phyloP scores from a whole-genome alignment of 2,329 filamentous ascomycete genomes.

The Eurotiales sp. region DNA sequence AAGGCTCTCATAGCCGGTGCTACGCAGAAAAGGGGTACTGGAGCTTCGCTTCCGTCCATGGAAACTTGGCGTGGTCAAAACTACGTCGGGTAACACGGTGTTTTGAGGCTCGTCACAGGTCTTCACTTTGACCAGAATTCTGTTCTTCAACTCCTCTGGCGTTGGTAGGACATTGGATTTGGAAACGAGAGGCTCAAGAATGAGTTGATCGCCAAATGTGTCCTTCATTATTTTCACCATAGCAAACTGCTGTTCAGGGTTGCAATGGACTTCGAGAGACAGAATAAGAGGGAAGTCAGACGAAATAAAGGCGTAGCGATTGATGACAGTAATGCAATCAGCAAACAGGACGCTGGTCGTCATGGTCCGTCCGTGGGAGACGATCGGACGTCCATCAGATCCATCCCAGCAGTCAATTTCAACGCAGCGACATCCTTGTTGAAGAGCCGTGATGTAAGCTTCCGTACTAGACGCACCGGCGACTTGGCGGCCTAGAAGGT shows the following conservation, averaged over 20 bases:
- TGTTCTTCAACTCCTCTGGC: conserved; percentile 77
- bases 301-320: conserved; percentile 86
- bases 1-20: conserved; percentile 57
- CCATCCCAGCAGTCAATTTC: conserved; percentile 99
- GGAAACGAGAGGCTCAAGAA: conserved; percentile 70
- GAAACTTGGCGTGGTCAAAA: conserved; percentile 24
- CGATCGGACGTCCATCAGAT: conserved; percentile 76
- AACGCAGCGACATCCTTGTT: conserved; percentile 87
- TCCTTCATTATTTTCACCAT: conserved; percentile 91
- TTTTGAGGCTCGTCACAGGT: conserved; percentile 60
- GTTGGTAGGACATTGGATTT: conserved; percentile 70
- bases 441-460: conserved; percentile 85
- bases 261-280: conserved; percentile 94
- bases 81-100: conserved; percentile 19
- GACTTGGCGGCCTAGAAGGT: conserved; percentile 86
- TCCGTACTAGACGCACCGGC: conserved; percentile 88
- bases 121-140: conserved; percentile 93
- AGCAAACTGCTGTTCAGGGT: conserved; percentile 70
- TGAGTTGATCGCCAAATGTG: conserved; percentile 73
- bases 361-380: conserved; percentile 85
- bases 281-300: conserved; percentile 89
- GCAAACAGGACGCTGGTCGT: conserved; percentile 85
- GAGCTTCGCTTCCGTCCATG: conserved; percentile 61
- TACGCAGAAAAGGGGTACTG: conserved; percentile 69
- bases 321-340: conserved; percentile 88